Evolutionary conservation across 257 asterid genomes (phyloP).

Genomic region (Forsythia suspensa): DNA sequence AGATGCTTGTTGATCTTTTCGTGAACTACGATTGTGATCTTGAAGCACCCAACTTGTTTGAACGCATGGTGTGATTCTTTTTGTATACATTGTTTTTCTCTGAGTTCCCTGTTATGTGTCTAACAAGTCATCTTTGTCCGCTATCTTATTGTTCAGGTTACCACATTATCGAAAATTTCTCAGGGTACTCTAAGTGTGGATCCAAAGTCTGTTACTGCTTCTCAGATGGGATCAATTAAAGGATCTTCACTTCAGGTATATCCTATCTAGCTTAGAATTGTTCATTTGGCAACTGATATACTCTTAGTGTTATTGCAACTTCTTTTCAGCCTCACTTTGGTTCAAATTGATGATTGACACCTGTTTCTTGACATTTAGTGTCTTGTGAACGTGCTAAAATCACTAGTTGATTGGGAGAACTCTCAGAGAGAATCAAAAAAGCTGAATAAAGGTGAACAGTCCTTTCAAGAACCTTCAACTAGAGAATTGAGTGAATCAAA

Average conservation of each 20-base stretch:
- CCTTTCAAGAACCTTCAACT: constrained; percentile 48
- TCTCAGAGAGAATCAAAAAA: constrained; percentile 60
- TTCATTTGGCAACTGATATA: constrained; percentile 2
- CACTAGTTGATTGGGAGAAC: constrained; percentile 90
- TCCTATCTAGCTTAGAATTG: constrained; percentile 22
- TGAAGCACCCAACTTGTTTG: constrained; percentile 93
- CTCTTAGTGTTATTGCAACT: constrained; percentile 1
- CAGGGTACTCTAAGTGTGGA: constrained; percentile 88
- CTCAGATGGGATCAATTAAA: constrained; percentile 80
- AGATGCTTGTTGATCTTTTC: constrained; percentile 94
- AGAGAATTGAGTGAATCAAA: constrained; percentile 57
- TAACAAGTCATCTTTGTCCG: constrained; percentile 29
- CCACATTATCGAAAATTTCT: constrained; percentile 79
- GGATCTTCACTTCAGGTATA: constrained; percentile 90
- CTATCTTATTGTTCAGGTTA: constrained; percentile 50
- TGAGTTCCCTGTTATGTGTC: constrained; percentile 13
- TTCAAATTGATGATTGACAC: constrained; percentile 24
- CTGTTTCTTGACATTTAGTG: constrained; percentile 50
- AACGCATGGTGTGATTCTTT: constrained; percentile 65
- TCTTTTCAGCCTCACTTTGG: constrained; percentile 11
- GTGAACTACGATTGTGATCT: constrained; percentile 99
- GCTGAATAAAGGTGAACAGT: constrained; percentile 47
- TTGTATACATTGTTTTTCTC: constrained; percentile 12
- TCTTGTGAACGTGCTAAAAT: constrained; percentile 80
- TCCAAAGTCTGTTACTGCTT: constrained; percentile 73